These are phyloP conservation scores for Baudoinia panamericana DNA, from an alignment of 495 filamentous ascomycete genomes.

Conservation along the genomic window DNA sequence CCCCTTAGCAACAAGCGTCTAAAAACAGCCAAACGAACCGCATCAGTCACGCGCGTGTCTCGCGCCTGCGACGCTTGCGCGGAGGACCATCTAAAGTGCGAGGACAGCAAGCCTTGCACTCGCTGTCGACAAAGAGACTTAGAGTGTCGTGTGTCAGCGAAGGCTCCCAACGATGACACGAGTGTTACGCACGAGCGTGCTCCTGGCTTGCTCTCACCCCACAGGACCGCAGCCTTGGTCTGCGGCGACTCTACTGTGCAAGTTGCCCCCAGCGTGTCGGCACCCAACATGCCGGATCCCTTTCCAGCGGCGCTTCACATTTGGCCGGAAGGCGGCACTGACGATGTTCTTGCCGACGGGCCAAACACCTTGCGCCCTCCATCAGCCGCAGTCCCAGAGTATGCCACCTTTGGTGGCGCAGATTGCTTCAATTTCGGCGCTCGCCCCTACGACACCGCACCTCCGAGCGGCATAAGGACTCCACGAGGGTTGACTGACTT, in stretches of 20 bases:
- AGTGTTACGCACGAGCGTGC: slow-evolving; percentile 5
- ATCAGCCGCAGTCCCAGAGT: slow-evolving; percentile 19
- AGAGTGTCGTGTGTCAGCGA: slow-evolving; percentile 2
- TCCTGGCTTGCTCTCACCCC: no score
- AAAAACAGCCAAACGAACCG: no score
- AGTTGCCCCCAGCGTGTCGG: no score
- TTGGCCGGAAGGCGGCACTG: neutral
- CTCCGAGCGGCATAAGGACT: no score
- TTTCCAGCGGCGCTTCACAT: slow-evolving; percentile 9
- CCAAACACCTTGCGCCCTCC: slow-evolving; percentile 12
- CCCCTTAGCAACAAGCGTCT: no score
- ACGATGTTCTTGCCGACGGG: slow-evolving; percentile 16
- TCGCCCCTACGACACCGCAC: slow-evolving; percentile 15
- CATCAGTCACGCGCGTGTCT: slow-evolving; percentile 16
- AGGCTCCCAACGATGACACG: slow-evolving; percentile 7
- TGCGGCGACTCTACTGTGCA: no score
- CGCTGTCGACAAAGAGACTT: slow-evolving; percentile 24
- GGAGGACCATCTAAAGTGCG: slow-evolving; percentile 25
- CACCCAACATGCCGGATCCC: slow-evolving; percentile 8
- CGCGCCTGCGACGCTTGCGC: slow-evolving; percentile 28
- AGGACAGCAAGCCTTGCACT: slow-evolving; percentile 27
- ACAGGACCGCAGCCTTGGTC: no score
- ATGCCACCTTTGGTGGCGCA: slow-evolving; percentile 3
- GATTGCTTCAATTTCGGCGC: slow-evolving; percentile 8
- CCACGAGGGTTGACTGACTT: slow-evolving; percentile 31